Base-by-base conservation (phyloP, 805 yeast species). In the Jamesozyma gamospora region DNA sequence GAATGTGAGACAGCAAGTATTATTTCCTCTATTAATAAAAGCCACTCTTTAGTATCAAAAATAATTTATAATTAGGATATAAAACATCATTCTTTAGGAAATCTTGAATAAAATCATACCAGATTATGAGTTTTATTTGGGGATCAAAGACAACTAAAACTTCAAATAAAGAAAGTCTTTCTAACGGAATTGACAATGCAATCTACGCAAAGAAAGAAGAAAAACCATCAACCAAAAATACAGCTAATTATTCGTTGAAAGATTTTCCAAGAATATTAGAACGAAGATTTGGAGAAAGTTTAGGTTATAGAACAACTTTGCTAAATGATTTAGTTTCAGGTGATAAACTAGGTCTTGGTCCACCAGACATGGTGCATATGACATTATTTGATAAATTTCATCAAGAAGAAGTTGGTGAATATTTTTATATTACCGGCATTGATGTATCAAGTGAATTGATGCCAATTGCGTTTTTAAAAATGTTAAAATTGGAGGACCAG, bases 311-410 rank as follows among this genome's bases (percentile, higher is more conserved):
- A 37, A 49, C 52, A 2, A 40, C 47, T 5, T 33, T 51, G 15
- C 35, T 58, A 27, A 41, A 43, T 17, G 52, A 47, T 9, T 29
- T 56, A 34, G 41, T 37, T 2, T 36, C 26, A 3, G 28, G 39
- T 17, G 55, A 47, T 19, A 45, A 41, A 17, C 25, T 52, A 39
- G 78, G 77, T n/a, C 53, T 80, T 17, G 94, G 94, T 0, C 84
- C 87, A 2, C 81, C 87, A 3, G 94, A 83, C 58, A 63, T 82
- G 41, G 75, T 51, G 36, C 52, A 70, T 48, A 47, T 67, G n/a
- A 60, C 72, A n/a, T 55, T 60, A 26, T 63, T 63, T 41, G 69
- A 72, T 34, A 61, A 67, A 34, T 56, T 64, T 15, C 62, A 58
- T 5, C 29, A 44, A 12, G 67, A 69, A 40, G 80, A 75, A 42